Conservation (phyloP, 163 green algal genomes). For the Volvox carteri region DNA sequence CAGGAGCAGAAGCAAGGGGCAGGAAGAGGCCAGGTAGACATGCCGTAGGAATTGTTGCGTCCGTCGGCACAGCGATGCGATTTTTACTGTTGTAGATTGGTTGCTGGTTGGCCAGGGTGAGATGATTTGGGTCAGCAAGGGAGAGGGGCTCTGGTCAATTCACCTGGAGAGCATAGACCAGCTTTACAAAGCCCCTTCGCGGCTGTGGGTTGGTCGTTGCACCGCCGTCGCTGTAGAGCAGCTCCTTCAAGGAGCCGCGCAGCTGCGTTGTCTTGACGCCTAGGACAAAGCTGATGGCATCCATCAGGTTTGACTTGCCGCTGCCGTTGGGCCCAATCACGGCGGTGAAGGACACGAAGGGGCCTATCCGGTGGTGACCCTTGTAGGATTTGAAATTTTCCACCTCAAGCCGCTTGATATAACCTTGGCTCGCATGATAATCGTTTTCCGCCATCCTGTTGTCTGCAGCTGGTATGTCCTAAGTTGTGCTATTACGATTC, state of each 20-base stretch:
- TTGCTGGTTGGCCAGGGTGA: too few species aligned
- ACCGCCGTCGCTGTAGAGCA: conserved; percentile 88
- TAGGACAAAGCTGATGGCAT: conserved; percentile 94
- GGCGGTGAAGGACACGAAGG: conserved; percentile 89
- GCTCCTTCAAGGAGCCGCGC: conserved; percentile 88
- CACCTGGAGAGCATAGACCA: conserved; percentile 80
- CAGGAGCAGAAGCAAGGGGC: too few species aligned
- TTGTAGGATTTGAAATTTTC: conserved; percentile 93
- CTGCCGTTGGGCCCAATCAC: conserved; percentile 92
- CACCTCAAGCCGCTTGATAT: conserved; percentile 78
- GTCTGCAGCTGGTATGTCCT: neutral
- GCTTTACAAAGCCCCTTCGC: conserved; percentile 83
- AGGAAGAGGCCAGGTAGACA: too few species aligned
- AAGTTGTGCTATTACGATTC: neutral
- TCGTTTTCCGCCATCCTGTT: conserved; percentile 17
- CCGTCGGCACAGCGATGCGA: too few species aligned
- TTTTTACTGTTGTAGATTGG: too few species aligned
- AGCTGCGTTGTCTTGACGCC: conserved; percentile 91
- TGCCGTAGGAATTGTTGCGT: too few species aligned
- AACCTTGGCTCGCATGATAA: conserved; percentile 38
- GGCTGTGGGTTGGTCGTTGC: conserved; percentile 61
- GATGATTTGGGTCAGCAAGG: too few species aligned
- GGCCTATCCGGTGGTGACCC: conserved; percentile 83
- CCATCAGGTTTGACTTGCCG: conserved; percentile 95
- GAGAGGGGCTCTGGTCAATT: neutral